A percentile compares a stretch with the other conserved stretches of the same genome.
Evolutionary conservation across 2,329 filamentous ascomycete genomes (phyloP).

Genomic region (Zelopaecilomyces penicillatus): DNA sequence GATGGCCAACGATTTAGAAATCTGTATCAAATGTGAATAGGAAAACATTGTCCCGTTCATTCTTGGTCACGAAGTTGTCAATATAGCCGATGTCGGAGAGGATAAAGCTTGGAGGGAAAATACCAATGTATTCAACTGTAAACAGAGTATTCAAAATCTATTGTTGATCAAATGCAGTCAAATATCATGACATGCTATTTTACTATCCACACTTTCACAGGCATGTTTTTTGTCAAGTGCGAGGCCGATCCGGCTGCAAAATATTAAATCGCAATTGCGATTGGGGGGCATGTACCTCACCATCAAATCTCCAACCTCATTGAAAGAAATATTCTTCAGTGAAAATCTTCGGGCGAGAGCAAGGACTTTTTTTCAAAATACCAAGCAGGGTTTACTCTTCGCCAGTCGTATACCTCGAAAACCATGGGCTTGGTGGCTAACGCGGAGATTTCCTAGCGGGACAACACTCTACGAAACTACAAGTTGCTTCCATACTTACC

Average conservation of each 20-base stretch:
- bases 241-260: too few species aligned
- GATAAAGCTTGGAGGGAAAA: too few species aligned
- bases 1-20: too few species aligned
- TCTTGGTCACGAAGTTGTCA: too few species aligned
- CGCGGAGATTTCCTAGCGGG: slow-evolving; percentile 85
- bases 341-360: slow-evolving; percentile 77
- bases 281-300: slow-evolving; percentile 58
- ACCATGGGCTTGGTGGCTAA: slow-evolving; percentile 62
- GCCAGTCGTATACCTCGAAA: slow-evolving; percentile 91
- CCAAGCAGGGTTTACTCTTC: slow-evolving; percentile 58
- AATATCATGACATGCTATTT: neutral
- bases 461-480: slow-evolving; percentile 12
- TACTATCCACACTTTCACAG: neutral
- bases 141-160: too few species aligned
- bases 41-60: too few species aligned
- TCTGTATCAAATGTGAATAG: too few species aligned
- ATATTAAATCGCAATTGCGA: too few species aligned
- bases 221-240: too few species aligned
- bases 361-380: slow-evolving; percentile 42
- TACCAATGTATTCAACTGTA: too few species aligned
- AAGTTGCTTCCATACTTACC: too few species aligned
- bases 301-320: slow-evolving; percentile 77
- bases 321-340: slow-evolving; percentile 42
- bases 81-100: too few species aligned
- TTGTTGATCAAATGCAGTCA: neutral